These are phyloP conservation scores for Cucurbita moschata DNA, from an alignment of 306 rosid genomes.

Conservation along the genomic window DNA sequence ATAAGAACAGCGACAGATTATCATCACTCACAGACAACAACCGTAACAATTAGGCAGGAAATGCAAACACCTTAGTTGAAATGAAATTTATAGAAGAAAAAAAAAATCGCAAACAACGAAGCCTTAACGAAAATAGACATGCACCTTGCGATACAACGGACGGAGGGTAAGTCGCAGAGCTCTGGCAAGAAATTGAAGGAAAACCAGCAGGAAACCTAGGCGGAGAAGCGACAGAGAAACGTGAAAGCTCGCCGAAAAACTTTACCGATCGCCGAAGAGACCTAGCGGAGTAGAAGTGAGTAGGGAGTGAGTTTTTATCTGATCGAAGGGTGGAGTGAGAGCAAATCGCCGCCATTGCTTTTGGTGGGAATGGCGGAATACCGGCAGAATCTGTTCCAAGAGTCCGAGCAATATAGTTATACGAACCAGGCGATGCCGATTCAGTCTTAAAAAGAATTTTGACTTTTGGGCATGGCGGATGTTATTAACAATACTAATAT, in stretches of 20 bases:
- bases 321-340: constrained; percentile 14
- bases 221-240: constrained; percentile 17
- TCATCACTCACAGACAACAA: neutral
- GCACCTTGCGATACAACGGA: constrained; percentile 20
- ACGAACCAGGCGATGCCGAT: neutral
- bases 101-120: neutral
- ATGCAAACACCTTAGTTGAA: neutral
- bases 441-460: no score
- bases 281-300: constrained; percentile 17
- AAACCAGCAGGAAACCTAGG: constrained; percentile 11
- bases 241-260: constrained; percentile 5
- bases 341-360: constrained; percentile 34
- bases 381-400: neutral
- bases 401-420: neutral
- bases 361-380: neutral
- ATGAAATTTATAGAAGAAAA: neutral
- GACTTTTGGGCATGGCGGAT: no score
- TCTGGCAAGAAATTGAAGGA: constrained; percentile 33
- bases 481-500: no score
- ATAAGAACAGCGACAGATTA: neutral
- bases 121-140: neutral
- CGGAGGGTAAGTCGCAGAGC: constrained; percentile 16
- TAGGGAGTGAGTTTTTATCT: constrained; percentile 20
- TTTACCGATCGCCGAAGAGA: constrained; percentile 16
- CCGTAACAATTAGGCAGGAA: neutral